Evolutionary conservation across 257 asterid species (phyloP).

Genomic region (Haberlea rhodopensis): DNA sequence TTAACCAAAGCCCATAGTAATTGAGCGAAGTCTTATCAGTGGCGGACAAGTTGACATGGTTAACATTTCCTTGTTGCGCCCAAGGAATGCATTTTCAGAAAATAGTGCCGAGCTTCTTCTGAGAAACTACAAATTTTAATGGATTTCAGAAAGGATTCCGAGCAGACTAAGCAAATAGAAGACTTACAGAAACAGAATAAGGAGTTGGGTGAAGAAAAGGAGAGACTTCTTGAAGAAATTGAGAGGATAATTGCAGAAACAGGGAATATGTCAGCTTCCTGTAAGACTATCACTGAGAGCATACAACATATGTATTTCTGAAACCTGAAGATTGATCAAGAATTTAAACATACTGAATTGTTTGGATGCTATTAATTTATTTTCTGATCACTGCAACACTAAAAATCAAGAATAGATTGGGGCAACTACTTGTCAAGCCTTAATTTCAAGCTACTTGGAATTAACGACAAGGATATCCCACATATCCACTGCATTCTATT

Average conservation of each 20-base stretch:
- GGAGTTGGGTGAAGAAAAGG: slow-evolving; percentile 64
- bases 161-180: slow-evolving; percentile 85
- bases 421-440: background rate
- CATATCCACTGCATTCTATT: background rate
- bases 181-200: slow-evolving; percentile 73
- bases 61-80: background rate
- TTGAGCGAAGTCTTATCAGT: no score
- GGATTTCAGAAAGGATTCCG: slow-evolving; percentile 75
- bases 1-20: background rate
- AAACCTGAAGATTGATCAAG: background rate
- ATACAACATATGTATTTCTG: background rate
- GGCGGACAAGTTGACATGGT: no score
- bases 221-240: slow-evolving; percentile 72
- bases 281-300: background rate
- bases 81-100: background rate
- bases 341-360: background rate
- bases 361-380: background rate
- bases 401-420: background rate
- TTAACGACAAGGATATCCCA: background rate
- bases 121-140: slow-evolving; percentile 4
- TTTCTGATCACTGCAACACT: background rate
- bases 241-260: slow-evolving; percentile 66
- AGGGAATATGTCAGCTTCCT: slow-evolving; percentile 35
- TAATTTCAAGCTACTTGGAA: background rate
- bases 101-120: background rate